Conservation (phyloP, 495 filamentous ascomycete genomes). For the Parmelia sp. region DNA sequence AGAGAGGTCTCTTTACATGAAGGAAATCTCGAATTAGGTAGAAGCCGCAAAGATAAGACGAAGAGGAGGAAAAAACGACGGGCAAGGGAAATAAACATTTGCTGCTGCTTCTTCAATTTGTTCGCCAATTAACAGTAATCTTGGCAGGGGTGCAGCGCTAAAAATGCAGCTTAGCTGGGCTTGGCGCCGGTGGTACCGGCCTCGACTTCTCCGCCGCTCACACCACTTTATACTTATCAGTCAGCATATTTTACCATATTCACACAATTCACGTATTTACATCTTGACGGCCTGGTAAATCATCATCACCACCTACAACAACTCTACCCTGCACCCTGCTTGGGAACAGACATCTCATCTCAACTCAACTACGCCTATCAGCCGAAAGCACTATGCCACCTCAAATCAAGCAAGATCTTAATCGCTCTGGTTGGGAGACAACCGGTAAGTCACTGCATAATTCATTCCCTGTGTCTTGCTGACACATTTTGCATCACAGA, state of each 20-base stretch:
- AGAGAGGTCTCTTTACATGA: too few species aligned
- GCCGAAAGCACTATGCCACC: constrained; percentile 45
- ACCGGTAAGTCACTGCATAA: constrained; percentile 64
- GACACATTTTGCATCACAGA: constrained; percentile 25
- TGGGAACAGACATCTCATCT: background rate
- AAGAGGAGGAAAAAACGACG: background rate
- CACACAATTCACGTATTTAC: too few species aligned
- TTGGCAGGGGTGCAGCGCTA: background rate
- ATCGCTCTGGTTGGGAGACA: constrained; percentile 91
- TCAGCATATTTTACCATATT: background rate
- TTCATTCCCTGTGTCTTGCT: background rate
- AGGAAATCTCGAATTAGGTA: background rate
- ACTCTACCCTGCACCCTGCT: background rate
- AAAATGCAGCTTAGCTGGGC: background rate
- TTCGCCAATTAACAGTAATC: background rate
- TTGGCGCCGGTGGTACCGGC: constrained; percentile 3
- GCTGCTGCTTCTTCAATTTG: background rate
- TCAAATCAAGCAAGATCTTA: constrained; percentile 91
- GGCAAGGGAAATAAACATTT: background rate
- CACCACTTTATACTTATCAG: background rate
- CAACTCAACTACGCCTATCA: background rate
- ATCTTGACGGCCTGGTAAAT: background rate
- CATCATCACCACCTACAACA: background rate
- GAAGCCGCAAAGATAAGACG: background rate
- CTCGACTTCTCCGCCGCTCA: background rate